Evolutionary conservation across 257 asterid species (phyloP).

Genomic region (Solanum raphanifolium): DNA sequence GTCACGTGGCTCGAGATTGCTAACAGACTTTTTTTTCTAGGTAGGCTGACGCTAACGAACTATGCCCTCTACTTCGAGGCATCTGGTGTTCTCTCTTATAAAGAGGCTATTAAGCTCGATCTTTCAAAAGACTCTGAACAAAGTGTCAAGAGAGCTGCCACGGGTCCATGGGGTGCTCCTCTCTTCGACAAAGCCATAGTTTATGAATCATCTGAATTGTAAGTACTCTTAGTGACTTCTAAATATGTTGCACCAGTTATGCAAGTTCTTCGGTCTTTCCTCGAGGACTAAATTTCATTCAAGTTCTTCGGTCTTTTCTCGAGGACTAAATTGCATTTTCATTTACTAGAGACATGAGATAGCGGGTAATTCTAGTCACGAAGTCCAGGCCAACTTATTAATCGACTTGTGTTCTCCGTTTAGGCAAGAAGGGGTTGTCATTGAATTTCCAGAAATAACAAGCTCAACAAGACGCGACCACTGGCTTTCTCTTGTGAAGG

Average conservation of each 20-base stretch:
- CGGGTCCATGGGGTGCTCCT: slow-evolving; percentile 99
- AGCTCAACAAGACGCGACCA: slow-evolving; percentile 91
- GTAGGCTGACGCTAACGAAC: slow-evolving; percentile 85
- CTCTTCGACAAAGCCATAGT: slow-evolving; percentile 81
- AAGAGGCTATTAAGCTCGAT: slow-evolving; percentile 63
- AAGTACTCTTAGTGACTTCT: slow-evolving; percentile 17
- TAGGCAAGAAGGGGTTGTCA: slow-evolving; percentile 56
- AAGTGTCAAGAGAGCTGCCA: slow-evolving; percentile 50
- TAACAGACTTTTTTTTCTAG: slow-evolving; percentile 20
- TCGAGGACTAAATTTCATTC: background rate
- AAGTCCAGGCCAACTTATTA: background rate
- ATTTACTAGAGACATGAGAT: background rate
- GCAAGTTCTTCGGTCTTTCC: rapidly evolving
- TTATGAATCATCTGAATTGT: slow-evolving; percentile 72
- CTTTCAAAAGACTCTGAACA: slow-evolving; percentile 52
- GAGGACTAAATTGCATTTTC: background rate
- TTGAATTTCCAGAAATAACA: slow-evolving; percentile 92
- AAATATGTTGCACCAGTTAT: background rate
- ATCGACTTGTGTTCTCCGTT: background rate
- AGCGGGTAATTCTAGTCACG: background rate
- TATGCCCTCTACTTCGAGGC: slow-evolving; percentile 95
- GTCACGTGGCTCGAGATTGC: background rate
- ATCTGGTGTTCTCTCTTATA: slow-evolving; percentile 53
- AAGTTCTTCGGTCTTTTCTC: background rate
- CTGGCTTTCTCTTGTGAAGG: slow-evolving; percentile 81